Base-by-base conservation (phyloP, 441 rosid genomes). In the Pelargonium cotyledonis region DNA sequence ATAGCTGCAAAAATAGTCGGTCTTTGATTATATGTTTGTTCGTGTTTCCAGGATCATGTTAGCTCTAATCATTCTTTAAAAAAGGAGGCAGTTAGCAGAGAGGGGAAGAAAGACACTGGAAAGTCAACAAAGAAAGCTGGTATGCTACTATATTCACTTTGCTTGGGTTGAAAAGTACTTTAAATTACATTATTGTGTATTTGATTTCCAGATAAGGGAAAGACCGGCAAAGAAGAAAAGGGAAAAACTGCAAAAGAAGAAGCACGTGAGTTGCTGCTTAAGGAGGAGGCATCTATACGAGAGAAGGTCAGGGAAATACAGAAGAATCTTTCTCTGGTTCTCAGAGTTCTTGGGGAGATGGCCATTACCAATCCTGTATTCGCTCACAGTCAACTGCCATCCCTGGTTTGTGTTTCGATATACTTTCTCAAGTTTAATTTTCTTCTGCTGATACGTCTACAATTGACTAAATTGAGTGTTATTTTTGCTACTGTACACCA, bases 221-320 rank as follows among this genome's bases (percentile, higher is more conserved):
- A 51, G 58, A n/a, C 18, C 1, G 58, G 58, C n/a, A 51, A 51
- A 51, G 58, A 51, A 95, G 99, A 92, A 68, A 95, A 92, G 77
- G 97, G 85, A 70, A 96, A 86, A 86, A 91, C 94, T 1, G 89
- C 97, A 65, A 96, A 96, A 79, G 98, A 93, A 83, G 99, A 93
- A 82, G 98, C 97, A 66, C 92, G 97, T 4, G 97, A 93, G 69
- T 72, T 85, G 76, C 76, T 93, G 87, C 98, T 96, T 68, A 87
- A 79, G 81, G 98, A 93, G 83, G 99, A 96, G 89, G 90, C 92
- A 65, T 78, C 82, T 9, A 72, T 80, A 68, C 93, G 99, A 53
- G 88, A 85, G 81, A 86, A 83, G 68, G 97, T 96, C 77, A 72
- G 43, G 60, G 79, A 61, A 67, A 83, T 93, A 78, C 92, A 93